Evolutionary conservation across 2,329 filamentous ascomycete genomes (phyloP).

Genomic region (Lachnellula arida): DNA sequence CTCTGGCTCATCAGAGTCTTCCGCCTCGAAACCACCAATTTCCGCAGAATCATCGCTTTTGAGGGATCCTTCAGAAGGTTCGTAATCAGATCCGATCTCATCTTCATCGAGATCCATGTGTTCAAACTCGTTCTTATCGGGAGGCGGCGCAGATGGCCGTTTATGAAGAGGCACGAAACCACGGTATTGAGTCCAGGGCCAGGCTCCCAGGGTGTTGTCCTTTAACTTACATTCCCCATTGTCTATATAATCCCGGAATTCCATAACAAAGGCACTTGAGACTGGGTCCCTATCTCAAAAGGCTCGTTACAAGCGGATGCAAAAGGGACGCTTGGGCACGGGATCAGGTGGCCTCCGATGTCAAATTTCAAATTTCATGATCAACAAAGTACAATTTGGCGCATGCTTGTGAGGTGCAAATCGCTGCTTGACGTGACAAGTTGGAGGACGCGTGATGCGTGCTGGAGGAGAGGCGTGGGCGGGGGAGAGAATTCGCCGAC

Average conservation of each 20-base stretch:
- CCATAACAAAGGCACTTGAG: too few species aligned
- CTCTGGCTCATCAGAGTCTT: neutral
- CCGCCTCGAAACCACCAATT: neutral
- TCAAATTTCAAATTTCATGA: too few species aligned
- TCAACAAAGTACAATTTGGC: too few species aligned
- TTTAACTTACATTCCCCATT: neutral
- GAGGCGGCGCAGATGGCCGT: neutral
- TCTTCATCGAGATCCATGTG: neutral
- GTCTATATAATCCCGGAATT: neutral
- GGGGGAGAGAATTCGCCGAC: too few species aligned
- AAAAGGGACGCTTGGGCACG: too few species aligned
- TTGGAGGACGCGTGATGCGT: too few species aligned
- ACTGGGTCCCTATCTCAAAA: too few species aligned
- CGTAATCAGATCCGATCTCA: neutral
- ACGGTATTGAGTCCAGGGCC: neutral
- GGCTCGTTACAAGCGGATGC: too few species aligned
- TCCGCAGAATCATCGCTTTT: neutral
- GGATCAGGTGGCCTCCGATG: too few species aligned
- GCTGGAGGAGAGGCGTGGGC: too few species aligned
- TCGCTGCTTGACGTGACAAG: too few species aligned
- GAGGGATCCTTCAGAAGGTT: neutral
- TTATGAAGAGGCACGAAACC: neutral
- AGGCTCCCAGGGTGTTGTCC: neutral
- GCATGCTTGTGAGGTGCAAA: too few species aligned
- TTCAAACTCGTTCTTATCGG: neutral